These are phyloP conservation scores for Pleurotus platypus DNA, from an alignment of 768 basidiomycete genomes.

Conservation along the genomic window DNA sequence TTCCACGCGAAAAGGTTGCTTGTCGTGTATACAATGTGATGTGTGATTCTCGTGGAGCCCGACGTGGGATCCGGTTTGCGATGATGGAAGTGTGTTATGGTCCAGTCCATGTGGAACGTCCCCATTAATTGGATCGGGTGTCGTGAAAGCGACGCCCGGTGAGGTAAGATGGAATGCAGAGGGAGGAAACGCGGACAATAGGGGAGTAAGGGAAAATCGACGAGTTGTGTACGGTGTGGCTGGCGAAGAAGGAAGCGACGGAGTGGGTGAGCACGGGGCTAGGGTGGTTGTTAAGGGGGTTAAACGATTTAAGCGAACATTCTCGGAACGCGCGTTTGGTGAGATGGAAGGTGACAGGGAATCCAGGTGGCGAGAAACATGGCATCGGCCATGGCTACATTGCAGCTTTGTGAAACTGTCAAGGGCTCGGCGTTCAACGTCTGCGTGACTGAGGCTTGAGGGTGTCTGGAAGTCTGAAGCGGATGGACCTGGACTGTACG, in stretches of 20 bases:
- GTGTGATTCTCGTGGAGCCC: conserved; percentile 16
- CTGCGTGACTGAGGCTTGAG: conserved; percentile 20
- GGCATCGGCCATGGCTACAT: conserved; percentile 1
- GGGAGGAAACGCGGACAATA: background rate
- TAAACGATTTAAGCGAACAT: background rate
- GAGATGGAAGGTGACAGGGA: background rate
- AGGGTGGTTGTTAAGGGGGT: background rate
- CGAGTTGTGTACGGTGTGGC: conserved; percentile 5
- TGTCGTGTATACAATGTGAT: conserved; percentile 5
- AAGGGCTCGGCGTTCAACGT: conserved; percentile 7
- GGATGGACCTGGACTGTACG: conserved; percentile 5
- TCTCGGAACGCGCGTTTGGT: background rate
- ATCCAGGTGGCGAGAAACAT: background rate
- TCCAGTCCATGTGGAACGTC: background rate
- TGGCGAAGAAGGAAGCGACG: conserved; percentile 2
- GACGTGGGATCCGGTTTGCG: conserved; percentile 9
- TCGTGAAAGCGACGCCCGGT: background rate
- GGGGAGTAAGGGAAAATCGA: conserved; percentile 4
- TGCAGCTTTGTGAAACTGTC: background rate
- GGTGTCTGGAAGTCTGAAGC: conserved; percentile 15
- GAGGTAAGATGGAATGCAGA: background rate
- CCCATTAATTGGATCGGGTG: conserved; percentile 8
- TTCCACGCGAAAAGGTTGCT: conserved; percentile 19
- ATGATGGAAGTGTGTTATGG: conserved; percentile 8
- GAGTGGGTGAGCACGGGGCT: background rate